A percentile compares a stretch with the other conserved stretches of the same genome.
Evolutionary conservation across 208 protist genomes (phyloP).

Genomic region (Naegleria gruberi): DNA sequence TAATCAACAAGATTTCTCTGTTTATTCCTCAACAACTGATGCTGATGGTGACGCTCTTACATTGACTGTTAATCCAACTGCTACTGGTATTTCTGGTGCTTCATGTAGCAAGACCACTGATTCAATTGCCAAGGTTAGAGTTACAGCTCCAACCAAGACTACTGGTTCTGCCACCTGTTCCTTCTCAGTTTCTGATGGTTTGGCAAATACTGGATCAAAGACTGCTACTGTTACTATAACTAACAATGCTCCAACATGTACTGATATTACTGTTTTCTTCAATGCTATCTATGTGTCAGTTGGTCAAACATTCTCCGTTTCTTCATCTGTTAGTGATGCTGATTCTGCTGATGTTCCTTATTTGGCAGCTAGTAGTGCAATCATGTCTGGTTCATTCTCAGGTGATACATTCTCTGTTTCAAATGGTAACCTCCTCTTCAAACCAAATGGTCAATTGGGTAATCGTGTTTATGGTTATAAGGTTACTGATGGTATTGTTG

Average conservation of each 20-base stretch:
- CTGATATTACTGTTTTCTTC: neutral
- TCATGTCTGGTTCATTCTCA: neutral
- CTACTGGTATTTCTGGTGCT: conserved; percentile 8
- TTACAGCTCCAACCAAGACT: neutral
- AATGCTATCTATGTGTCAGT: neutral
- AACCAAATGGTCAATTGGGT: too few species aligned
- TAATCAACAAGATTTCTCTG: neutral
- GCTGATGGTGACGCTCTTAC: neutral
- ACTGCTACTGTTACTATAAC: neutral
- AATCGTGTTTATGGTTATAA: neutral
- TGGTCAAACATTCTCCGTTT: neutral
- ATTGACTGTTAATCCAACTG: neutral
- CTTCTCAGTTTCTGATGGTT: neutral
- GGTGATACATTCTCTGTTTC: too few species aligned
- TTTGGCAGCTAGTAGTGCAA: too few species aligned
- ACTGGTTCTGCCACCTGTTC: neutral
- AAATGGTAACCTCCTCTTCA: neutral
- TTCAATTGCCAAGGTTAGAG: neutral
- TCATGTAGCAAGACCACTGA: neutral
- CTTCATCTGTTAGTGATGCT: neutral
- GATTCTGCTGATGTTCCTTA: neutral
- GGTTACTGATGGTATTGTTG: neutral
- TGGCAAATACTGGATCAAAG: neutral
- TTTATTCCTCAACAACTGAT: neutral
- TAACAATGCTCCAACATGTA: neutral